These are phyloP conservation scores for Capillidium rhysosporum DNA, from an alignment of 371 early-diverging fungal species.

Conservation along the genomic window DNA sequence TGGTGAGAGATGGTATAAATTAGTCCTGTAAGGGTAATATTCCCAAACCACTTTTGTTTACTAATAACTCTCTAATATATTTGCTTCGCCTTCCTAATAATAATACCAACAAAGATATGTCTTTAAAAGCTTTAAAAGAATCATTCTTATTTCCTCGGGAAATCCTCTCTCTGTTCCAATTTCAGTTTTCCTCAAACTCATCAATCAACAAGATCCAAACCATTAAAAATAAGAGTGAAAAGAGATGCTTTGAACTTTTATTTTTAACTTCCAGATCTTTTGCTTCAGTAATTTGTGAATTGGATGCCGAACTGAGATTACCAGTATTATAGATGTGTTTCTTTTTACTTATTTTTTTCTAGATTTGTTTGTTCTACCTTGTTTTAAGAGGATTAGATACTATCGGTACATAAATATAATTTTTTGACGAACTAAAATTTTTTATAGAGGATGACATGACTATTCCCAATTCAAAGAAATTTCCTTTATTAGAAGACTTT, in stretches of 20 bases:
- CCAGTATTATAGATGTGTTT: slow-evolving; percentile 19
- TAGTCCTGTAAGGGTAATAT: too few species aligned
- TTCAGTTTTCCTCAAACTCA: slow-evolving; percentile 40
- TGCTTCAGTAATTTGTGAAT: slow-evolving; percentile 82
- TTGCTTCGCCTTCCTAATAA: too few species aligned
- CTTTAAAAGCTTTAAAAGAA: slow-evolving; percentile 19
- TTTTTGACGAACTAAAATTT: background rate
- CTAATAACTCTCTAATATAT: too few species aligned
- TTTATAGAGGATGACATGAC: slow-evolving; percentile 90
- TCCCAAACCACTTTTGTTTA: too few species aligned
- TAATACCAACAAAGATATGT: background rate
- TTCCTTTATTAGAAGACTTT: slow-evolving; percentile 52
- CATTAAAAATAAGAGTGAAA: slow-evolving; percentile 31
- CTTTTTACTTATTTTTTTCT: background rate
- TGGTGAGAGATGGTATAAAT: too few species aligned
- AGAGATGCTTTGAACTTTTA: slow-evolving; percentile 72
- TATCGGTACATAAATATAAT: slow-evolving; percentile 25
- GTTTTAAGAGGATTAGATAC: slow-evolving; percentile 91
- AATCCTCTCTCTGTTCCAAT: slow-evolving; percentile 53
- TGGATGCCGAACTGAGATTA: slow-evolving; percentile 72
- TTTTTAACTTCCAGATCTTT: slow-evolving; percentile 88
- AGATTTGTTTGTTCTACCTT: slow-evolving; percentile 80
- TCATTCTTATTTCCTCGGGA: slow-evolving; percentile 71
- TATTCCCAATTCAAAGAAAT: slow-evolving; percentile 36
- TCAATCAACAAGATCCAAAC: slow-evolving; percentile 22